Evolutionary conservation across 2,329 filamentous ascomycete genomes (phyloP).

Genomic region (Hymenoscyphus scutula): DNA sequence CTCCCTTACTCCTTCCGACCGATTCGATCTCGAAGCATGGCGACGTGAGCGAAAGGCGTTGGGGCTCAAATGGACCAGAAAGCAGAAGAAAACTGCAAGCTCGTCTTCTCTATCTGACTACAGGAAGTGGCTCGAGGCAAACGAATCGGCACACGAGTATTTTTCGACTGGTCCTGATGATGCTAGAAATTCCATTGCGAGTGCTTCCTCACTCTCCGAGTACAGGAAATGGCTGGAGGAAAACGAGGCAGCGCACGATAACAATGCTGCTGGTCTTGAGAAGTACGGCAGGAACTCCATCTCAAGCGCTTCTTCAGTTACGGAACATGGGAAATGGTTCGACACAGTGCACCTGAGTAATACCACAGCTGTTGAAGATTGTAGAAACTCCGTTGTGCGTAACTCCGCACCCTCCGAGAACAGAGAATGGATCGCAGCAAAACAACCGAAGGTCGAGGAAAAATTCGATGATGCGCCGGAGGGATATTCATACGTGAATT

Average conservation of each 20-base stretch:
- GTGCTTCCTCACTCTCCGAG: not conserved
- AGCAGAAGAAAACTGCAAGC: not conserved
- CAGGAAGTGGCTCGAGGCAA: not conserved
- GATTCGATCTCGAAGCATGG: conserved; percentile 2
- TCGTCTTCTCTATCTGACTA: not conserved
- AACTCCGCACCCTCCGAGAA: no score
- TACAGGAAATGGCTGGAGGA: not conserved
- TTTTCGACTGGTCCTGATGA: not conserved
- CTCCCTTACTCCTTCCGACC: not conserved
- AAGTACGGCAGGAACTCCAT: not conserved
- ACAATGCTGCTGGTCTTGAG: not conserved
- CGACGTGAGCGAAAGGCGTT: not conserved
- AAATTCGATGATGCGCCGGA: not conserved
- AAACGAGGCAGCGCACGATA: not conserved
- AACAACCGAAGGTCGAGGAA: not conserved
- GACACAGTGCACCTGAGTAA: not conserved
- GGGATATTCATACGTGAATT: not conserved
- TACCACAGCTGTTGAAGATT: no score
- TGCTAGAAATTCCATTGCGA: not conserved
- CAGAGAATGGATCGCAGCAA: not conserved
- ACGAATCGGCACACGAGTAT: not conserved
- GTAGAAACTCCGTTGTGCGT: no score
- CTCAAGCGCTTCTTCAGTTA: not conserved
- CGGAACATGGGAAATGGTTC: not conserved
- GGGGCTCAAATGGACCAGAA: not conserved